Evolutionary conservation across 2,329 filamentous ascomycete species (phyloP), one percentile per base, ranked within the genome.

Genomic region (Aaosphaeria arxii): DNA sequence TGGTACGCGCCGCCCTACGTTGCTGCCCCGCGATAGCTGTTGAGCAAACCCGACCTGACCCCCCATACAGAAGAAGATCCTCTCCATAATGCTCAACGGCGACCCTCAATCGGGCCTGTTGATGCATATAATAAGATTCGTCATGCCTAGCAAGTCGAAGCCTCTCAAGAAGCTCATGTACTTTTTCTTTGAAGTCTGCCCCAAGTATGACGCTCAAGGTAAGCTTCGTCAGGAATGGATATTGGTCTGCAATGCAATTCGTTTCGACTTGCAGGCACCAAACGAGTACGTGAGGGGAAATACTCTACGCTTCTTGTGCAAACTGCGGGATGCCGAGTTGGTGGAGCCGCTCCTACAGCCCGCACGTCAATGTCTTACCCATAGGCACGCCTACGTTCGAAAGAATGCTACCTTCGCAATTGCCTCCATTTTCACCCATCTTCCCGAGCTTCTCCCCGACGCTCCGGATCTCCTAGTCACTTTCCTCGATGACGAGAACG

Each of bases 141-240:
- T 99, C 63, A 99, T 99, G 94, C 94, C 94, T 11, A 96, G 91
- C 55, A 96, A 95, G 78, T 90, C 88, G 74, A 99, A 99, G 77
- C 79, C 87, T 39, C 79, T 99, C 64, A 99, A 99, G 83, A 99
- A 99, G 79, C 82, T 99, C 52, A 83, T 99, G 47, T 99, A 99
- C 76, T 94, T 99, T 73, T 99, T 99, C 78, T 96, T 97, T 71
- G 94, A 99, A 76, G 94, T 97, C 70, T 97, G 94, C 72, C 94
- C 92, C 38, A 99, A 99, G 77, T 85, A 91, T 49, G 94, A 99
- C 73, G 80, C 86, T 46, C 86, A 80, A 67, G 94, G 94, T 66
- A 99, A 97, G 81, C 78, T 99, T 56, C 96, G 96, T 80, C 94
- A 99, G 75, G 94, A 99, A 77, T 97, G 96, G 90, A 99, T 99